These are phyloP conservation scores for Ganoderma leucocontextum DNA, from an alignment of 1,284 basidiomycete genomes.

Conservation along the genomic window DNA sequence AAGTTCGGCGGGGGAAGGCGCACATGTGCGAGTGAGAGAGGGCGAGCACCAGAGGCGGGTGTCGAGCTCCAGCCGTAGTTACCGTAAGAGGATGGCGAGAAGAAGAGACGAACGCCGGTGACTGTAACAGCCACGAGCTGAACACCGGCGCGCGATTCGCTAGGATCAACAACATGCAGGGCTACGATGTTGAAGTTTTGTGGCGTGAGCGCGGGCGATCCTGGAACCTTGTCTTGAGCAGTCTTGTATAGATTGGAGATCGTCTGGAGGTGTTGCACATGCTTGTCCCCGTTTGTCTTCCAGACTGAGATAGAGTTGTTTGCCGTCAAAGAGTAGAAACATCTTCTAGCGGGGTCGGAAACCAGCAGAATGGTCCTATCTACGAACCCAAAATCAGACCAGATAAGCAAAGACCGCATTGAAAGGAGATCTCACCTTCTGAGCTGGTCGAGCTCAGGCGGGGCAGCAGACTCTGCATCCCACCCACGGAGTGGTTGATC, in stretches of 20 bases:
- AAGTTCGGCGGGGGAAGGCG: slow-evolving; percentile 81
- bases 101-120: slow-evolving; percentile 84
- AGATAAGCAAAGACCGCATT: slow-evolving; percentile 10
- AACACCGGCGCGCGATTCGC: slow-evolving; percentile 69
- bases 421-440: slow-evolving; percentile 57
- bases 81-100: slow-evolving; percentile 60
- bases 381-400: slow-evolving; percentile 39
- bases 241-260: slow-evolving; percentile 73
- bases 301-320: slow-evolving; percentile 78
- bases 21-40: slow-evolving; percentile 77
- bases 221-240: slow-evolving; percentile 79
- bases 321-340: slow-evolving; percentile 78
- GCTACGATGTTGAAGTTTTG: slow-evolving; percentile 71
- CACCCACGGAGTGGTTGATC: slow-evolving; percentile 81
- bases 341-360: slow-evolving; percentile 70
- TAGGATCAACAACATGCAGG: slow-evolving; percentile 68
- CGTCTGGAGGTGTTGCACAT: slow-evolving; percentile 72
- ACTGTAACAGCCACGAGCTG: slow-evolving; percentile 84
- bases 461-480: slow-evolving; percentile 79
- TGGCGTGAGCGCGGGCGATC: slow-evolving; percentile 73
- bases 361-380: slow-evolving; percentile 76
- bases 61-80: slow-evolving; percentile 54
- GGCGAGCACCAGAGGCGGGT: slow-evolving; percentile 49
- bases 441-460: slow-evolving; percentile 63
- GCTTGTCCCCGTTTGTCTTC: slow-evolving; percentile 65